Conservation (phyloP, 2,329 filamentous ascomycete species). For the Beauveria pseudobassiana region DNA sequence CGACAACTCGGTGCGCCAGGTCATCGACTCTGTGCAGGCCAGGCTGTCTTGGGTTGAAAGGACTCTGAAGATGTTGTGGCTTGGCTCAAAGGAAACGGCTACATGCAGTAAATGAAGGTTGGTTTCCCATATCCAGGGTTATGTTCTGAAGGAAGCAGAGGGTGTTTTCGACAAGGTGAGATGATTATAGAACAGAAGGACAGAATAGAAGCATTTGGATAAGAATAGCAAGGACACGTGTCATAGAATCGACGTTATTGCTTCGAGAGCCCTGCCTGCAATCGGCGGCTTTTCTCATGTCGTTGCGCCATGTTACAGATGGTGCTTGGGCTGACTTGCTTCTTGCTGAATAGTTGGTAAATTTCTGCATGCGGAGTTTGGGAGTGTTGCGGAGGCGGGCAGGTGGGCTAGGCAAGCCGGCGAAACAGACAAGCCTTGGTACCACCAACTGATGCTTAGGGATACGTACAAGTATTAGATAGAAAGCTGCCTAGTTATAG, state of each 20-base stretch:
- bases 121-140: background rate
- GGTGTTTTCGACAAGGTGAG: background rate
- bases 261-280: too few species aligned
- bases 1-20: conserved; percentile 84
- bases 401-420: too few species aligned
- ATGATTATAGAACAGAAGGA: background rate
- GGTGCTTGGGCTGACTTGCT: background rate
- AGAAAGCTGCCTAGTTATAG: too few species aligned
- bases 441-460: too few species aligned
- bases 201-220: background rate
- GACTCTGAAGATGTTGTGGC: conserved; percentile 63
- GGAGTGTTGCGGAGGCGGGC: background rate
- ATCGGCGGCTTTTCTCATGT: background rate
- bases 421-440: too few species aligned
- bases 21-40: conserved; percentile 72
- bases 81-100: conserved; percentile 39
- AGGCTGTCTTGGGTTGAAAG: conserved; percentile 77
- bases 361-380: background rate
- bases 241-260: background rate
- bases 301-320: background rate
- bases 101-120: conserved; percentile 15
- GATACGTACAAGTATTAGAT: too few species aligned
- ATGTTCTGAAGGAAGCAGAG: too few species aligned
- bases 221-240: background rate
- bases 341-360: background rate